A percentile compares a stretch with the other conserved stretches of the same genome.
Evolutionary conservation across 169 alveolate species (phyloP).

Genomic region (Plasmodium falciparum): DNA sequence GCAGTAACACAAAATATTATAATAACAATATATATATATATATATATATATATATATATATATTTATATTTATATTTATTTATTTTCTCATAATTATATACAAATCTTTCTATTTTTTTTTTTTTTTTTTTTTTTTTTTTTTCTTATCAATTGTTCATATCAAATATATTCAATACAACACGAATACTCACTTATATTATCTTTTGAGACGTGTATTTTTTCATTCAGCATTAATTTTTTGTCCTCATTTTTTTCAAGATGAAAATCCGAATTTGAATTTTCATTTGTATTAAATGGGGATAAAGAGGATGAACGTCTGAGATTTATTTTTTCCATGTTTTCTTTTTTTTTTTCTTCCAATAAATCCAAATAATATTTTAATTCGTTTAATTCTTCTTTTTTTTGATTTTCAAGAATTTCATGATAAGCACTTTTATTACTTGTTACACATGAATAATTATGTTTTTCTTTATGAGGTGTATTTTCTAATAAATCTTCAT

Average conservation of each 20-base stretch:
- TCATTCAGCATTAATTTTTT: background rate
- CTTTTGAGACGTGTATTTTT: background rate
- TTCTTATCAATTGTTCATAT: background rate
- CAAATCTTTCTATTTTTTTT: no score
- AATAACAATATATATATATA: no score
- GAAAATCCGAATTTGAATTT: background rate
- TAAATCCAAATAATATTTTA: background rate
- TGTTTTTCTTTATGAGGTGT: background rate
- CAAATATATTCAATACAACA: background rate
- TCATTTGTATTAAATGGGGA: background rate
- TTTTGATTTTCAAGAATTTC: background rate
- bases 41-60: no score
- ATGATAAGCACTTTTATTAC: background rate
- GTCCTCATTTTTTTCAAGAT: background rate
- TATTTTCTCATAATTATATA: no score
- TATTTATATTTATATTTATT: no score
- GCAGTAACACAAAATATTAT: no score
- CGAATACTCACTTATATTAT: background rate
- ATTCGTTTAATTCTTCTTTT: background rate
- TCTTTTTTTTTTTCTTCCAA: conserved; percentile 3
- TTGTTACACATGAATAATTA: background rate
- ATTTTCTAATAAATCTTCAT: background rate
- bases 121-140: no score
- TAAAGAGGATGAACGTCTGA: conserved; percentile 1
- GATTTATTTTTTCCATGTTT: background rate